Evolutionary conservation across 768 basidiomycete species (phyloP).

Genomic region (Imleria badia): DNA sequence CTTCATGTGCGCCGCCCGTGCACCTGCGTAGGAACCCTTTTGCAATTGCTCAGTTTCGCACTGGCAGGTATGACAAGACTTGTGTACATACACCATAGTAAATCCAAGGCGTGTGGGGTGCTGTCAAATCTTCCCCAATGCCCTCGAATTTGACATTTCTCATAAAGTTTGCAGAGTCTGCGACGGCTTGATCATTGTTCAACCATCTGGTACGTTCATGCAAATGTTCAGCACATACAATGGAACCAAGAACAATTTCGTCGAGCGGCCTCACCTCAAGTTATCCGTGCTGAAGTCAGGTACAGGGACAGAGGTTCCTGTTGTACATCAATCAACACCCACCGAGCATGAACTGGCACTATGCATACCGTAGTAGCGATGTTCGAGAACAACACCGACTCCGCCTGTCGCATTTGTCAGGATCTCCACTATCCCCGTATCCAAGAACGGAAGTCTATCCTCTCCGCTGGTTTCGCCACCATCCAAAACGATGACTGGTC

Average conservation of each 20-base stretch:
- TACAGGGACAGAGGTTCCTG: constrained; percentile 76
- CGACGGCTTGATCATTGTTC: constrained; percentile 84
- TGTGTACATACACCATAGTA: constrained; percentile 76
- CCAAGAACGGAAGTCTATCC: constrained; percentile 51
- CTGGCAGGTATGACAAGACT: background rate
- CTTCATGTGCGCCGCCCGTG: constrained; percentile 89
- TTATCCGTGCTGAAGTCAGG: constrained; percentile 78
- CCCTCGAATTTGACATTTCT: constrained; percentile 71
- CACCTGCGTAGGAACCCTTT: constrained; percentile 89
- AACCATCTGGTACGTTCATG: constrained; percentile 59
- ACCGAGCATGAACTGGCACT: background rate
- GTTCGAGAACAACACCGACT: constrained; percentile 87
- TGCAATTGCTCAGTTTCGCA: constrained; percentile 1
- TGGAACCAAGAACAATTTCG: background rate
- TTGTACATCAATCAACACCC: background rate
- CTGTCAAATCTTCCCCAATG: constrained; percentile 67
- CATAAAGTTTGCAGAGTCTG: constrained; percentile 94
- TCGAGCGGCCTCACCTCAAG: constrained; percentile 50
- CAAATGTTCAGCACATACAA: constrained; percentile 5
- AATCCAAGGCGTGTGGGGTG: constrained; percentile 80
- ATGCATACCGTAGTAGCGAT: constrained; percentile 77
- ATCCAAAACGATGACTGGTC: constrained; percentile 88
- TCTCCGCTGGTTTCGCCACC: constrained; percentile 91
- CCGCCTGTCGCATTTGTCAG: constrained; percentile 83
- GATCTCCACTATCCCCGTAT: constrained; percentile 85